Base-by-base conservation (phyloP, 345 rosid species). In the Salix brachista region DNA sequence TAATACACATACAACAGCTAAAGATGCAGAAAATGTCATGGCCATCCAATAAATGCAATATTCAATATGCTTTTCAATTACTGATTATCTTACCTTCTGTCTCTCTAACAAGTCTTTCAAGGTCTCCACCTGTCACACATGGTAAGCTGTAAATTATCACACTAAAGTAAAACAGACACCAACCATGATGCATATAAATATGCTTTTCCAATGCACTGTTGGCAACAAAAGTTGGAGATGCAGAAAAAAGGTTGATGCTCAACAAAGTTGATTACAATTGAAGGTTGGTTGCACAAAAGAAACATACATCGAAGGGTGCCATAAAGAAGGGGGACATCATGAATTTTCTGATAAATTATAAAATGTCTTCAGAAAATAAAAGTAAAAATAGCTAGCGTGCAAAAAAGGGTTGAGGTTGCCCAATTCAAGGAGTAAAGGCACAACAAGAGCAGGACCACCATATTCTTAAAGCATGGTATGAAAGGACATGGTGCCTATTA, bases 101-200 rank as follows among this genome's bases (percentile, higher is more conserved):
- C 48, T 86, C 97, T 78, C 86, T 89, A 65, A 86, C 96, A 69
- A 95, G 91, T 77, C 82, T 90, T 69, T 93, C 97, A 69, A 95
- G 85, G 80, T 95, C 94, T 10, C 84, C 84, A 80, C 91, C 97
- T 91, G 86, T 70, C 61, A 77, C 52, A 74, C 5, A 76, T 11
- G 67, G 79, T 30, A 44, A 67, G 42, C 44, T 71, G 16, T 41
- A 56, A 42, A 73, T 77, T 28, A 72, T 50, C 46, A 48, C 17
- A 48, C 11, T 32, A 32, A 58, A 58, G 76, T 21, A 4, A 41
- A 66, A n/a, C 8, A 10, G 54, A 52, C 25, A 70, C 19, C 54
- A 36, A 58, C 37, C 67, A 70, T 69, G 66, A 69, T 34, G 46
- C 62, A 48, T 65, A 32, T 18, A 23, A 21, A 32, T 17, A 62